These are phyloP conservation scores for Trichoderma sp. DNA, from an alignment of 2,329 filamentous ascomycete genomes.

Conservation along the genomic window DNA sequence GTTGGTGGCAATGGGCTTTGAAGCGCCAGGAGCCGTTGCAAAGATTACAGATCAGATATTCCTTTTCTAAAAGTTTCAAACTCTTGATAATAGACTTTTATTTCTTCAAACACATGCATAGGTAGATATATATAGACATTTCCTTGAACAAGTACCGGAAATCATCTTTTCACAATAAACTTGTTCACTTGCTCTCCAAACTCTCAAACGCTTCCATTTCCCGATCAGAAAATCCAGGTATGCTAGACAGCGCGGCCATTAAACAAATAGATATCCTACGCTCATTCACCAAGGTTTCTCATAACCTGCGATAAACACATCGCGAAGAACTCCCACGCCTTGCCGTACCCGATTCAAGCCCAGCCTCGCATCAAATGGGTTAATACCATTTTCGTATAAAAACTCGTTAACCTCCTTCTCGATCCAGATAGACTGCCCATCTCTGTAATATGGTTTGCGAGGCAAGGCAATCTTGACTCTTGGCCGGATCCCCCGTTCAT, in stretches of 20 bases:
- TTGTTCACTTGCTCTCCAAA: background rate
- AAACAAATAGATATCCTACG: background rate
- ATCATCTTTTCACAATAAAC: background rate
- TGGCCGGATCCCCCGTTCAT: background rate
- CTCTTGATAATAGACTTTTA: background rate
- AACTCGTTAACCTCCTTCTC: background rate
- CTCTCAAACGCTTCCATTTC: background rate
- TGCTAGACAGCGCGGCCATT: background rate
- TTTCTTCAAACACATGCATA: background rate
- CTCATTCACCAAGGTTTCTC: background rate
- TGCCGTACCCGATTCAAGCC: background rate
- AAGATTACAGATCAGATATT: constrained; percentile 62
- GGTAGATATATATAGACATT: background rate
- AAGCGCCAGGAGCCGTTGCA: constrained; percentile 52
- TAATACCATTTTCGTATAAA: background rate
- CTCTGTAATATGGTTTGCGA: background rate
- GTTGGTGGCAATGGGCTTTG: constrained; percentile 54
- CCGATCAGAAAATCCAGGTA: background rate
- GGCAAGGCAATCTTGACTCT: background rate
- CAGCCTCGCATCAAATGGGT: background rate
- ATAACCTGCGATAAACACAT: background rate
- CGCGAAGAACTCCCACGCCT: background rate
- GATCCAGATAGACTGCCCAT: background rate
- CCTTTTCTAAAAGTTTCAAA: constrained; percentile 46
- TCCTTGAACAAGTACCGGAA: background rate